Evolutionary conservation across 2,329 filamentous ascomycete species (phyloP).

Genomic region (Fusarium setosum): DNA sequence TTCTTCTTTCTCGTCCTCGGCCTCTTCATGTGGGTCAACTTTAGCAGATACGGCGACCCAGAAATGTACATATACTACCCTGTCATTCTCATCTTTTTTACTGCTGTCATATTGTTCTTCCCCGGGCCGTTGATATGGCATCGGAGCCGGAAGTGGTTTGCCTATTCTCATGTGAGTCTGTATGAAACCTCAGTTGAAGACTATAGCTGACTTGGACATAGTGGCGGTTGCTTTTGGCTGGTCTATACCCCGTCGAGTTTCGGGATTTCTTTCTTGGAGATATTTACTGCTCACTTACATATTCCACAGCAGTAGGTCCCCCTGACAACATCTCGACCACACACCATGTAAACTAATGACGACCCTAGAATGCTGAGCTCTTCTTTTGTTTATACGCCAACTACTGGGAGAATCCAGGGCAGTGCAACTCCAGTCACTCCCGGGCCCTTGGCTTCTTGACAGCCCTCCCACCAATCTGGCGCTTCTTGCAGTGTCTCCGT

Average conservation of each 20-base stretch:
- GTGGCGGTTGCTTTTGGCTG: conserved; percentile 88
- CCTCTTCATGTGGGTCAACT: conserved; percentile 90
- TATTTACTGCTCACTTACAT: conserved; percentile 96
- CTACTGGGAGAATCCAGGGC: conserved; percentile 75
- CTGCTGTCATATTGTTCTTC: conserved; percentile 76
- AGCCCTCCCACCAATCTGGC: conserved; percentile 87
- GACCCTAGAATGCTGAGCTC: conserved; percentile 80
- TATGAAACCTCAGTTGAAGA: fast-evolving
- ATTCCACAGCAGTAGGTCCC: conserved; percentile 81
- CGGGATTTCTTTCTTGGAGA: conserved; percentile 97
- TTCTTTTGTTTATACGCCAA: conserved; percentile 96
- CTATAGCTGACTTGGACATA: conserved; percentile 49
- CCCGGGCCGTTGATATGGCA: conserved; percentile 81
- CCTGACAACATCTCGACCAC: too few species aligned
- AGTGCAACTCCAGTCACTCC: conserved; percentile 89
- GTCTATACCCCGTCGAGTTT: conserved; percentile 94
- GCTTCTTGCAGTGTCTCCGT: conserved; percentile 88
- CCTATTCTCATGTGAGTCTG: conserved; percentile 84
- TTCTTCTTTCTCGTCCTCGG: conserved; percentile 84
- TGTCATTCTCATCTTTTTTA: conserved; percentile 79
- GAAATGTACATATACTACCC: conserved; percentile 88
- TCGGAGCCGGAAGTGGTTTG: conserved; percentile 84
- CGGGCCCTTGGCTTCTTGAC: conserved; percentile 87
- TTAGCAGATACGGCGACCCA: conserved; percentile 73
- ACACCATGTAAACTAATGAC: conserved; percentile 13